Evolutionary conservation across 164 flowering plant genomes (phyloP), one percentile per base, ranked within the genome.

Genomic region (Santalum album): DNA sequence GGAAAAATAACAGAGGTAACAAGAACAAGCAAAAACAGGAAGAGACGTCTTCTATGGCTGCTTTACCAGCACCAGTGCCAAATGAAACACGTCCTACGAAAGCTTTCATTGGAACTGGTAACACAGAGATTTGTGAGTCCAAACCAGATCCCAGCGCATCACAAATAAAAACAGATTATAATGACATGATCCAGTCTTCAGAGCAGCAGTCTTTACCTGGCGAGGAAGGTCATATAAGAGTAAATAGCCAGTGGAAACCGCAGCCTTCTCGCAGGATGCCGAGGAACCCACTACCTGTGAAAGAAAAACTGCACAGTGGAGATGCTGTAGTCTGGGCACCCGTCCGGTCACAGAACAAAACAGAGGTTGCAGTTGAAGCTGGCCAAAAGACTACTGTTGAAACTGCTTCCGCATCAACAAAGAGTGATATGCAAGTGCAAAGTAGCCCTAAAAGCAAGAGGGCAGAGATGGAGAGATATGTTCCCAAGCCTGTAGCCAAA

Each of bases 381-480:
- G 62, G 42, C 52, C 57, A 59, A 18, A 74, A 61, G 18, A 27
- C 53, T 29, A 55, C 32, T 6, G 53, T 27, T 42, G 87, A 83
- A 23, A 51, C 61, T 25, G 58, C 53, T 53, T 21, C 54, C 59
- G 20, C 70, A 18, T 40, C 69, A 10, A 49, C 59, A 17, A 84
- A 72, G 58, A 62, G 53, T 65, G 85, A 70, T 22, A 47, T 60
- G 57, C 68, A 64, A 22, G 66, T 59, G 17, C 84, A 78, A 56
- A 85, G 56, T 70, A 78, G 64, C 70, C 48, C 60, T 19, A 94
- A 75, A 75, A 80, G 73, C 62, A 90, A 77, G 74, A 81, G 99
- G 63, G 97, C 96, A 25, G 99, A 94, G 60, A 90, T 87, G 67
- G 96, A 90, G 71, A 82, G 95, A 46, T 94, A 94, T 69, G 82